Evolutionary conservation across 306 rosid genomes (phyloP).

Genomic region (Leucaena leucocephala): DNA sequence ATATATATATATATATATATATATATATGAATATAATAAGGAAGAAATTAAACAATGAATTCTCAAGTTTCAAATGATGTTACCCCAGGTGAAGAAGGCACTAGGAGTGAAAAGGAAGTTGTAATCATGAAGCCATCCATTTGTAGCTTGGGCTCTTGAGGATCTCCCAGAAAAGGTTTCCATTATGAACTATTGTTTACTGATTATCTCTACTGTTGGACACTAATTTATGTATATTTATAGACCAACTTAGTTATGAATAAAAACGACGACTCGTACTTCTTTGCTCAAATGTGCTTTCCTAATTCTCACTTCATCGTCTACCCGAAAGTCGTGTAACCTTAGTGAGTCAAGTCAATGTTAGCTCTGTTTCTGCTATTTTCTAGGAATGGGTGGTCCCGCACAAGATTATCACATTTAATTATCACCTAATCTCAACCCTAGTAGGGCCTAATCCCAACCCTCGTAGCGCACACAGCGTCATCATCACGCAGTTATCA

Average conservation of each 20-base stretch:
- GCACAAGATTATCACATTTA: neutral
- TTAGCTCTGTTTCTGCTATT: neutral
- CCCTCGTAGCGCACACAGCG: neutral
- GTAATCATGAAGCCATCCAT: neutral
- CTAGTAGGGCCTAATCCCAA: neutral
- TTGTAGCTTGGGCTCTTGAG: neutral
- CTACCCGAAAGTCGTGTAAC: neutral
- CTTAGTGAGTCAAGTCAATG: neutral
- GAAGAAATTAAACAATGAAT: neutral
- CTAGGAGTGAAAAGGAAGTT: neutral
- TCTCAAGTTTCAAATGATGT: neutral
- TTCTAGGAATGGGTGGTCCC: neutral
- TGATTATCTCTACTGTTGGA: neutral
- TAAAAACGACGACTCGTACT: no score
- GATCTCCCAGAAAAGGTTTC: neutral
- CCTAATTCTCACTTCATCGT: neutral
- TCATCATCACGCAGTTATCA: neutral
- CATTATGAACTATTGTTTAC: neutral
- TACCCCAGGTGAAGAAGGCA: neutral
- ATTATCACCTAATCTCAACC: neutral
- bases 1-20: neutral
- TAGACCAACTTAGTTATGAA: neutral
- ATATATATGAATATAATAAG: neutral
- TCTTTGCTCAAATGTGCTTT: no score
- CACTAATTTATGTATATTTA: neutral